Evolutionary conservation across 2,329 filamentous ascomycete species (phyloP), one percentile per base, ranked within the genome.

Genomic region (Lithohypha guttulata): DNA sequence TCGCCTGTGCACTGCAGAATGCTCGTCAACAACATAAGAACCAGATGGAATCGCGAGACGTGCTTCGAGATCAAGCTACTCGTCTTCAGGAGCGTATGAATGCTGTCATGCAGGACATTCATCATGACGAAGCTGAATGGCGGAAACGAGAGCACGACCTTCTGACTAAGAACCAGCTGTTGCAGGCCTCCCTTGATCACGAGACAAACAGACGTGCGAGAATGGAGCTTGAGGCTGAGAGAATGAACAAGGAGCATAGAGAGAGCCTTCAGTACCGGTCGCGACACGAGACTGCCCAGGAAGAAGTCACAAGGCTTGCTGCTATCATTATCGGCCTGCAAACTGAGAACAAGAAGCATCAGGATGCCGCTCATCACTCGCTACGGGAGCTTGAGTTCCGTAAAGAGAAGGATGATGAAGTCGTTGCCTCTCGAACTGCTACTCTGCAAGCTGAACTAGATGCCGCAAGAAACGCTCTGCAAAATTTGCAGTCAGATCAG

Each of bases 21-120:
- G 69, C 94, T 40, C 77, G 79, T 45, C 73, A 73, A 31, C 86
- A 93, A 55, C 75, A 91, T 28, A 79, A 91, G 53, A 87, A 94
- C 62, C 89, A 85, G 53, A 78, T 87, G 54, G 77, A 81, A 47
- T 74, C 93, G 43, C 80, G 86, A 42, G 84, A 94, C 56, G 77
- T 72, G 44, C 87, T 93, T 74, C 80, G 85, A 49, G 69, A 70
- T 57, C 93, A 91, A 60, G 82, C 95, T 53, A 76, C 89, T 51
- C 77, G 77, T 43, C 68, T 98, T 26, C 87, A 96, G 60, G 75
- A 85, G 47, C 85, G 95, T 51, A 89, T 96, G 80, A 74, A 78
- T 21, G 69, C 69, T 41, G 83, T 85, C 34, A 79, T 84, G 38
- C 76, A 77, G 32, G 81, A 93, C 45, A 77, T 95, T 45, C 78